Base-by-base conservation (phyloP, 768 basidiomycete genomes). In the Postia placenta region DNA sequence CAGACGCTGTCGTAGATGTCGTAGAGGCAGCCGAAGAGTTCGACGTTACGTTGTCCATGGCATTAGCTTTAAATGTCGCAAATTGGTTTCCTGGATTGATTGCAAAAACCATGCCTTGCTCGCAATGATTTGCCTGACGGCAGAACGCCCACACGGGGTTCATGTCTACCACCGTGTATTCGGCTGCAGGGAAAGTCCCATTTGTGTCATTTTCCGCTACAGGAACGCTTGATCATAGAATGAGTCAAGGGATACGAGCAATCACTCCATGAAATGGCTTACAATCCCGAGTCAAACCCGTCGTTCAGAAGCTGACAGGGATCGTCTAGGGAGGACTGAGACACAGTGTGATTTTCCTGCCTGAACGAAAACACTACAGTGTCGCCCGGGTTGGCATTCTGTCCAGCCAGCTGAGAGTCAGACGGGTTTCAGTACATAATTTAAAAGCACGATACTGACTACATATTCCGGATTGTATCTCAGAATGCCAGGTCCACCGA, bases 221-320 rank as follows among this genome's bases (percentile, higher is more conserved):
- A 2, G 76, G 73, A 17, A 77, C 56, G 48, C 78, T 80, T 60
- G 50, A 28, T 64, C 66, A 12, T n/a, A n/a, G n/a, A n/a, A n/a
- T n/a, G n/a, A n/a, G n/a, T n/a, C n/a, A n/a, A n/a, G n/a, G n/a
- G n/a, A n/a, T n/a, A n/a, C n/a, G n/a, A n/a, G n/a, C n/a, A n/a
- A n/a, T n/a, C n/a, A n/a, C n/a, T n/a, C n/a, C n/a, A 12, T n/a
- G 2, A 15, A 25, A 1, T 12, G 23, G 66, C 74, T 62, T 52
- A 82, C 80, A 80, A 81, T 52, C 74, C 76, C 37, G 78, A 71
- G 58, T 83, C 79, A 55, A 84, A 81, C 11, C 80, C 81, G 47
- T 59, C 66, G 0, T 58, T 45, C 9, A 64, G 42, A 5, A 64
- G 64, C 0, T 59, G 40, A 54, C 81, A 84, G 3, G 81, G 81